Percentiles rank a stretch among this genome's conserved stretches.
phyloP scores from a whole-genome alignment of 495 filamentous ascomycete genomes.

The Halenospora varia region DNA sequence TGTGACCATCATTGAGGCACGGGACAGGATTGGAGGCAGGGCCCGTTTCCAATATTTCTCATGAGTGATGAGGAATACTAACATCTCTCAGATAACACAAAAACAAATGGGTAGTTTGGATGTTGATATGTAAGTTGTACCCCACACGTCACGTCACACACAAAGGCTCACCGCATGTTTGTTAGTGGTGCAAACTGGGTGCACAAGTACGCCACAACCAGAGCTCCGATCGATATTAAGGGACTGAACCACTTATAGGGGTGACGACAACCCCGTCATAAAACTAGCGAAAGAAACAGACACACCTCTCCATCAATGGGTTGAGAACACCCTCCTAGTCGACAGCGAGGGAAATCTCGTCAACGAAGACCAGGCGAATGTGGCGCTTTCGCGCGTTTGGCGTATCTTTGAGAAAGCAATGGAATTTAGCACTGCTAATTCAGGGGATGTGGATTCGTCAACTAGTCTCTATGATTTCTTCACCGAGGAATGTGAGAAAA shows the following conservation, averaged over 20 bases:
- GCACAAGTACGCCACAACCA: slow-evolving; percentile 4
- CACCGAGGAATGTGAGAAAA: slow-evolving; percentile 35
- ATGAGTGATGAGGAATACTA: slow-evolving; percentile 48
- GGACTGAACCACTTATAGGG: background rate
- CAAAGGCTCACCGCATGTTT: background rate
- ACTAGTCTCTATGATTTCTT: slow-evolving; percentile 74
- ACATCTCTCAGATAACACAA: background rate
- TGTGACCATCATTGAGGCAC: slow-evolving; percentile 81
- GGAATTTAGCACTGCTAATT: slow-evolving; percentile 65
- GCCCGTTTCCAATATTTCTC: slow-evolving; percentile 46
- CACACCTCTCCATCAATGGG: slow-evolving; percentile 55
- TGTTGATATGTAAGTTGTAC: background rate
- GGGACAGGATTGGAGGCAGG: slow-evolving; percentile 50
- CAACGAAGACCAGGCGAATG: slow-evolving; percentile 43
- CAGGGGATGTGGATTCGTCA: slow-evolving; percentile 54
- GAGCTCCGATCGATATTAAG: background rate
- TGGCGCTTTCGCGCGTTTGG: slow-evolving; percentile 66
- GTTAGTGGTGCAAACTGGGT: slow-evolving; percentile 3
- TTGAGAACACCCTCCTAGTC: slow-evolving; percentile 52
- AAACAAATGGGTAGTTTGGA: slow-evolving; percentile 1
- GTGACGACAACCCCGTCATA: slow-evolving; percentile 24
- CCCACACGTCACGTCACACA: background rate
- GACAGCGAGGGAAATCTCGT: slow-evolving; percentile 59
- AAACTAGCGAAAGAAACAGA: slow-evolving; percentile 65
- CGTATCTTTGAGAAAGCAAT: slow-evolving; percentile 68